Evolutionary conservation across 345 rosid species (phyloP), one percentile per base, ranked within the genome.

Genomic region (Eucalyptus marginata): DNA sequence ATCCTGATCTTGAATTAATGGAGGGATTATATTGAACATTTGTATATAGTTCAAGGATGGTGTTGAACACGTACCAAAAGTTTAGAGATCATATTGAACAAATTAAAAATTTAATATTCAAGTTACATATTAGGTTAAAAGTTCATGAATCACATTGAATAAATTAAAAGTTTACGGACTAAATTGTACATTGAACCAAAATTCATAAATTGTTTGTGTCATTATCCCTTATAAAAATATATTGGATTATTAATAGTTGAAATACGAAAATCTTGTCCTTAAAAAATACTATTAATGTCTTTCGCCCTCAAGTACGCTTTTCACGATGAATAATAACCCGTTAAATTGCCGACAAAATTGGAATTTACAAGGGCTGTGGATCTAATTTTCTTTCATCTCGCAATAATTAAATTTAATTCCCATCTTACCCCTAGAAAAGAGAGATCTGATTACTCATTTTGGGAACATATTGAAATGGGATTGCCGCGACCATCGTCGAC

Each of bases 41-140:
- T 20, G 20, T 20, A 52, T 52, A 52, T 3, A 18, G 10, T 52
- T 52, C 5, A 18, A 20, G 1, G 1, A 52, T 7, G 2, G 2
- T 7, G 24, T 51, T 51, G 8, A 51, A 7, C 8, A 51, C 1
- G 1, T 51, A 51, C 0, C 8, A 17, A 51, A 51, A 51, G 54
- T 17, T 52, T 0, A 0, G 4, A 7, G 0, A 52, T 52, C 10
- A 52, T 0, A 8, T 52, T 3, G 0, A 9, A 52, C 2, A 52
- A 7, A 52, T 52, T 18, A 7, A 52, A 52, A 52, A 1, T 52
- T 18, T 52, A 52, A 0, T 0, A 18, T 52, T 52, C 2, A 7
- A 18, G 4, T 52, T 18, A 7, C 5, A 52, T 18, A 18, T 52
- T 52, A 52, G 2, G 24, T 7, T 18, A 52, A 52, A 52, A 52